Evolutionary conservation across 2,329 filamentous ascomycete genomes (phyloP).

Genomic region (Sphaceloma murrayae): DNA sequence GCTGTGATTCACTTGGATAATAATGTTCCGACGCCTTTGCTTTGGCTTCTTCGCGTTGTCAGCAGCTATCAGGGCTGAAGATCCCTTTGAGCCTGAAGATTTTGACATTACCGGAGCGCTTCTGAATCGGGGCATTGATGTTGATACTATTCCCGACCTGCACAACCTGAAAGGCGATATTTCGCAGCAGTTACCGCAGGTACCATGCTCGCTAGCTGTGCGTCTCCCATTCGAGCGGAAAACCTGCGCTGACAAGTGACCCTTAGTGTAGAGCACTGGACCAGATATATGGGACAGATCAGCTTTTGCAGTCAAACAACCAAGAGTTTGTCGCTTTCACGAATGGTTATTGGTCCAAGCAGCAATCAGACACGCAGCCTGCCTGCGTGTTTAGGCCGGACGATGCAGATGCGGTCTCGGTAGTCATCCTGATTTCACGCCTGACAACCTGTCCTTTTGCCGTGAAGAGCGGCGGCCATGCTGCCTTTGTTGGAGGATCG

Average conservation of each 20-base stretch:
- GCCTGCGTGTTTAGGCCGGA: constrained; percentile 11
- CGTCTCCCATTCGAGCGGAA: not conserved
- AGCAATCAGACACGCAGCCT: constrained; percentile 3
- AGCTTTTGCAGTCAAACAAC: constrained; percentile 3
- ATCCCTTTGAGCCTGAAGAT: constrained; percentile 4
- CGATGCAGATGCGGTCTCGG: constrained; percentile 9
- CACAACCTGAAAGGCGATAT: constrained; percentile 1
- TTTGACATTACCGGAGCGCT: constrained; percentile 4
- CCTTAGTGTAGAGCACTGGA: constrained; percentile 1
- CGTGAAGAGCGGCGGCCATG: constrained; percentile 25
- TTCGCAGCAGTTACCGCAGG: constrained; percentile 1
- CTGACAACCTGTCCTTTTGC: constrained; percentile 22
- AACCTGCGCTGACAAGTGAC: not conserved
- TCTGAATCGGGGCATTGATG: constrained; percentile 5
- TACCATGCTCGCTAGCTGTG: constrained; percentile 1
- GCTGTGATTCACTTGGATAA: not conserved
- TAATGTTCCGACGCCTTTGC: not conserved
- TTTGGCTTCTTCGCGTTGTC: not conserved
- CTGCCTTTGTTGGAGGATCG: constrained; percentile 21
- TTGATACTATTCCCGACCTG: constrained; percentile 1
- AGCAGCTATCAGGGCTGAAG: constrained; percentile 1
- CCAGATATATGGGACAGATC: constrained; percentile 1
- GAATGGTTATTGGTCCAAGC: constrained; percentile 12
- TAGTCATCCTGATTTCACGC: constrained; percentile 5
- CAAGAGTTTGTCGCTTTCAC: constrained; percentile 1